Percentiles rank a stretch among this genome's conserved stretches.
phyloP scores from a whole-genome alignment of 495 filamentous ascomycete genomes.

The Aspergillus panamensis region DNA sequence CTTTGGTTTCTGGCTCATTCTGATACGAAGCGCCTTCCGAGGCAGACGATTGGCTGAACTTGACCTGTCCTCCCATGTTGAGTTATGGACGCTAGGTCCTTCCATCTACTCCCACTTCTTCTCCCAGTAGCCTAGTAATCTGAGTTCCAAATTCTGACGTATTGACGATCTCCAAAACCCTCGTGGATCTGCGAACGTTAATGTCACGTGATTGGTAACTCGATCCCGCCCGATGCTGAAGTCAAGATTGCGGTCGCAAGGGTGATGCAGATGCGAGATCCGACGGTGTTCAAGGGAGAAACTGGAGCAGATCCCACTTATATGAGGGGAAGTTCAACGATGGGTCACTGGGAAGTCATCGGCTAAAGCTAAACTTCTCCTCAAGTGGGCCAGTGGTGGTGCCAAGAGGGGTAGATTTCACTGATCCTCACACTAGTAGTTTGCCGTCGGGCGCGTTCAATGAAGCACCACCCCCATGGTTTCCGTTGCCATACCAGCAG shows the following conservation, averaged over 20 bases:
- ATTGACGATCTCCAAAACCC: background rate
- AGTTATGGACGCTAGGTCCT: background rate
- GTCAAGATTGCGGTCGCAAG: background rate
- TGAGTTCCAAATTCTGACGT: background rate
- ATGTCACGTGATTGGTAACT: background rate
- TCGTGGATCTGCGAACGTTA: background rate
- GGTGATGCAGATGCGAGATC: background rate
- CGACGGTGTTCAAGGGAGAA: background rate
- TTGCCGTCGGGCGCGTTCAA: background rate
- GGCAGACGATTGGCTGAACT: background rate
- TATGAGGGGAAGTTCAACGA: background rate
- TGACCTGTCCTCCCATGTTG: slow-evolving; percentile 1
- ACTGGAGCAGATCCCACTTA: background rate
- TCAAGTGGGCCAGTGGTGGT: background rate
- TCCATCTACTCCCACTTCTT: background rate
- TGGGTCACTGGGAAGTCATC: background rate
- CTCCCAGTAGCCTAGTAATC: background rate
- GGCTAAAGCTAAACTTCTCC: background rate
- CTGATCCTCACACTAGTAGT: background rate
- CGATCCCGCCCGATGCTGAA: background rate
- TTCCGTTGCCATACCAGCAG: background rate
- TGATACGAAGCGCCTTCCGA: slow-evolving; percentile 1
- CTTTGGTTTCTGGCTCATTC: slow-evolving; percentile 13
- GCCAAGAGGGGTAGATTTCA: background rate
- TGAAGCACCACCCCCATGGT: background rate